Percentiles rank a stretch among this genome's conserved stretches.
These are phyloP conservation scores for Coemansia sp. DNA, from an alignment of 192 early-diverging fungal species.

Conservation along the genomic window DNA sequence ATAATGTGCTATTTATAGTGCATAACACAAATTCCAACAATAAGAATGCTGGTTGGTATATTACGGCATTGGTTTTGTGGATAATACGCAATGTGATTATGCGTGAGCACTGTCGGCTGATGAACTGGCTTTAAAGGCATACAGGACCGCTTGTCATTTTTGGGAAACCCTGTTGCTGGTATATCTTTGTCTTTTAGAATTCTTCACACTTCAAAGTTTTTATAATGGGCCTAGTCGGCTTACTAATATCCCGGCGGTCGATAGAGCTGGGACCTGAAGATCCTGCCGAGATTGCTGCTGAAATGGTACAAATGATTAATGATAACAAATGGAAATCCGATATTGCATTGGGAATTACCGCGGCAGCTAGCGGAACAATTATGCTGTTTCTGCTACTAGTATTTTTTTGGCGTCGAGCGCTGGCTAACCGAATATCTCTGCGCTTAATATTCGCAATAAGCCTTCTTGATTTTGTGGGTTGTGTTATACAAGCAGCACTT, in stretches of 20 bases:
- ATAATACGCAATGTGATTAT: not conserved
- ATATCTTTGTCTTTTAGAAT: not conserved
- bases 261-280: conserved; percentile 15
- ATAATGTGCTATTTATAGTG: not conserved
- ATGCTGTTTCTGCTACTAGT: conserved; percentile 16
- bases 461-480: conserved; percentile 25
- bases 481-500: too few species aligned
- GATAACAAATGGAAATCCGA: not conserved
- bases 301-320: not conserved
- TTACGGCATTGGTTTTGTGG: not conserved
- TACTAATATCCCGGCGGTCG: not conserved
- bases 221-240: not conserved
- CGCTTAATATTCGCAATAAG: conserved; percentile 32
- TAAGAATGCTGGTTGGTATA: not conserved
- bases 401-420: conserved; percentile 32
- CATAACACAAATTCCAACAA: not conserved
- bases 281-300: not conserved
- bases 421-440: conserved; percentile 36
- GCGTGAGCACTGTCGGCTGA: not conserved
- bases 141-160: not conserved
- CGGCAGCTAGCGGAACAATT: conserved; percentile 15
- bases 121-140: not conserved
- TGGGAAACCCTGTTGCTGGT: not conserved
- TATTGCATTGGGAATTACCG: conserved; percentile 6
- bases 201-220: not conserved